Base-by-base conservation (phyloP, 2,329 filamentous ascomycete species). In the Pestalotiopsis sp. region DNA sequence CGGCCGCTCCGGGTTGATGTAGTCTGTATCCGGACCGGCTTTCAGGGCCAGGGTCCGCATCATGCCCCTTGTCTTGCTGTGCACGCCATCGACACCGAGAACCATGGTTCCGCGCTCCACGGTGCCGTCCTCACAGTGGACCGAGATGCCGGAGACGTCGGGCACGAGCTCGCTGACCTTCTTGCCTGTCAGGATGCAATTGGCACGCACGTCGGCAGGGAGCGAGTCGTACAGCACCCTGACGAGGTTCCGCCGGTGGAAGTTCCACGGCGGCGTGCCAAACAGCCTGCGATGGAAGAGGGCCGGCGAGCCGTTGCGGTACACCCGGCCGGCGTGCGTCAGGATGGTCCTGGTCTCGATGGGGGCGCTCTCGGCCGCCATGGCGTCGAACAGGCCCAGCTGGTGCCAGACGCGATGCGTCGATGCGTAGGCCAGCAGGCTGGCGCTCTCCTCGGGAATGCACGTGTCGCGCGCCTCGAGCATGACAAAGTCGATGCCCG, bases 31-130 rank as follows among this genome's bases (percentile, higher is more conserved):
- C 13, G 62, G 38, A 17, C 62, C 62, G 59, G 27, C 14, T 38
- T 62, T 41, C 36, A 62, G 31, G 9, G 62, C 62, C 31, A 66
- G 52, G 1, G 20, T 14, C 41, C 66, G 52, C 65, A 70, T 69
- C 27, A 62, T 20, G 4, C 5, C 20, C 45, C 69, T 52, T 3
- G 59, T 64, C 66, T 63, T 68, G 63, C 69, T 71, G 41, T 71
- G 68, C 5, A 63, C 63, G 13, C 69, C 69, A 27, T 71, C 69
- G n/a, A 64, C 68, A 27, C 68, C 69, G 38, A 71, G 64, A 1
- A 71, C 69, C 23, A 69, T 68, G 11, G 69, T 68, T 17, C 69
- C 69, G 3, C 64, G 25, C 23, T 66, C 64, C 4, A 69, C 59
- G 31, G 14, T 68, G 41, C 66, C 69, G 39, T 71, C 66, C 13